Base-by-base conservation (phyloP, 805 yeast species). In the Blastobotrys terrestris region DNA sequence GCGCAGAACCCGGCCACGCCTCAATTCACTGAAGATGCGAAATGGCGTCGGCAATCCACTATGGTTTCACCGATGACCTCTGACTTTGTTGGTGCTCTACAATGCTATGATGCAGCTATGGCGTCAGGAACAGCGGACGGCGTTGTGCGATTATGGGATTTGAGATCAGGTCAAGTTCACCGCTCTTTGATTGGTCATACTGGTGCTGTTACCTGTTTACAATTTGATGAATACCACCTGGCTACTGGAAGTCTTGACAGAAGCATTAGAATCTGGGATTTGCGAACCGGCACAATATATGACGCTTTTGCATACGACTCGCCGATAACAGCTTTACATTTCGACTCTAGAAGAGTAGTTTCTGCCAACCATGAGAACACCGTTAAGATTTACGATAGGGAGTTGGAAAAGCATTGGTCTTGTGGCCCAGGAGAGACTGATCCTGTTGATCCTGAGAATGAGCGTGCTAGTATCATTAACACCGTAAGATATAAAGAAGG, bases 51-150 rank as follows among this genome's bases (percentile, higher is more conserved):
- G 44, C 46, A 43, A 40, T 42, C 55, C 2, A 41, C 49, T 40
- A 41, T 52, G 44, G 50, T 26, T 5, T 48, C 39, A 14, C 47
- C 40, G 14, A 35, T 31, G 31, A 40, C 42, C 15, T 45, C 26
- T 1, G 58, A 52, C 15, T 77, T 79, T 54, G 77, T 85, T 44
- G 84, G 87, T 0, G 83, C 87, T 0, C 63, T 85, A 35, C 91
- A 85, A 64, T 81, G 85, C 54, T 81, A 74, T 60, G 88, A 84
- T 60, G 87, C 88, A 0, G 92, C 91, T 0, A 68, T 85, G 57
- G 92, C 92, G 0, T 80, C 89, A 0, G 94, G 92, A 49, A 82
- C 90, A 0, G 80, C 80, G 15, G 92, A 85, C 66, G 92, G 92
- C 1, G 65, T 81, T 4, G 88, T 85, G 1, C 69, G 94, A 50